phyloP scores from a whole-genome alignment of 495 filamentous ascomycete genomes.

The Neurospora discreta region DNA sequence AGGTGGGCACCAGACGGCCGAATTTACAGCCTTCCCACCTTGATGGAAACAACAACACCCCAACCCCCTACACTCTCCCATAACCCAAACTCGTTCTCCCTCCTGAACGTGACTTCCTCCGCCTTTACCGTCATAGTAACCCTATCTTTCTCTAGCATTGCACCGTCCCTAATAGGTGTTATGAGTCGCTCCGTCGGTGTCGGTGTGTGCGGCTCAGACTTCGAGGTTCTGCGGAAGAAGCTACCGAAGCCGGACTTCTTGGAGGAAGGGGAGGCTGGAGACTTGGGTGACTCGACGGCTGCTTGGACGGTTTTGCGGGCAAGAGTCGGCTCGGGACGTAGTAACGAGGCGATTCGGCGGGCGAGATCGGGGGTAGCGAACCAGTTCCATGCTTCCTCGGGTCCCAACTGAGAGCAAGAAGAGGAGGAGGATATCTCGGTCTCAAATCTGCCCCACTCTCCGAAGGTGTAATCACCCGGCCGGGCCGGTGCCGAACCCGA shows the following conservation, averaged over 20 bases:
- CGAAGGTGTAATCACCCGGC: not conserved
- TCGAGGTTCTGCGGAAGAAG: not conserved
- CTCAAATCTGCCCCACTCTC: not conserved
- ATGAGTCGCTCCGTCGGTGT: not conserved
- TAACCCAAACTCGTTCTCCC: constrained; percentile 42
- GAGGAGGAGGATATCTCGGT: not conserved
- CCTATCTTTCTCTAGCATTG: constrained; percentile 2
- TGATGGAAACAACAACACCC: constrained; percentile 34
- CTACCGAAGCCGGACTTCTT: not conserved
- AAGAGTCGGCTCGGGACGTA: not conserved
- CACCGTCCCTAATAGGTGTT: not conserved
- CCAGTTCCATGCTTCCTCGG: not conserved
- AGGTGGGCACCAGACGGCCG: not conserved
- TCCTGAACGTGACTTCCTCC: constrained; percentile 41
- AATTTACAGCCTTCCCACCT: not conserved
- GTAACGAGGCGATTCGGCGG: not conserved
- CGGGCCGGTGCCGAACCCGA: not conserved
- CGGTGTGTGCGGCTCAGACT: not conserved
- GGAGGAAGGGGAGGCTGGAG: not conserved
- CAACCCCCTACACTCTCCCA: constrained; percentile 40
- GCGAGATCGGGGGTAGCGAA: not conserved
- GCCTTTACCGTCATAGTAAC: constrained; percentile 32
- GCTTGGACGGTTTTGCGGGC: not conserved
- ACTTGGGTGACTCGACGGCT: not conserved
- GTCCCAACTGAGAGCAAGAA: not conserved